Evolutionary conservation across 768 basidiomycete species (phyloP), one percentile per base, ranked within the genome.

Genomic region (Rhizopogon roseolus): DNA sequence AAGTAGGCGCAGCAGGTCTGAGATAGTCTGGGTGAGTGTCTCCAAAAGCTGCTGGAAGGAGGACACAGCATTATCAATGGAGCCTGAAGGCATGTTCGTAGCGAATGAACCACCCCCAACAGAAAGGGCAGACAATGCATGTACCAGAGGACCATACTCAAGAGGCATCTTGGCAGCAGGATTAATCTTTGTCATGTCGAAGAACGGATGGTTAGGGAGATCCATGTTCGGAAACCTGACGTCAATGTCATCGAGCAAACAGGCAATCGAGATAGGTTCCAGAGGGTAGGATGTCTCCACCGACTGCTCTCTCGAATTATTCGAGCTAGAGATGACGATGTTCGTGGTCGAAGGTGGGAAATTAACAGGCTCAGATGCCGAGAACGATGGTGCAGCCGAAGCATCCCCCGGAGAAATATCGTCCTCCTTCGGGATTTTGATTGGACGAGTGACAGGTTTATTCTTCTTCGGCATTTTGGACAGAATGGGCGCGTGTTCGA

Each of bases 11-110:
- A 94, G 74, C 28, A 94, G 71, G 58, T 92, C 91, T 4, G 91
- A 93, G 60, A 94, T 93, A 0, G 90, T 93, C 62, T 93, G 90
- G 1, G 91, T 94, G 41, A 94, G 73, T 0, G 90, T 93, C 73
- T 93, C 91, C 41, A 94, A 74, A 0, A 94, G 74, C 62, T 92
- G 90, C 60, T 94, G 90, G 73, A 93, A 93, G 13, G 90, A 91
- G 3, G 89, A 87, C 28, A 93, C 90, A 1, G 91, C 90, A 32
- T 90, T 89, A 66, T 93, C 91, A 63, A 93, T 91, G n/a, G 90
- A 89, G 10, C 88, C 88, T 6, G 88, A 85, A 14, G 91, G 89
- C 74, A 91, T 85, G 60, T 83, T 88, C 44, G 63, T 72, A 37
- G 89, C 85, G 62, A 92, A 92, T 6, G 88, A 90, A 8, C 88